Evolutionary conservation across 768 basidiomycete genomes (phyloP), one percentile per base, ranked within the genome.

Genomic region (Russula sp.): DNA sequence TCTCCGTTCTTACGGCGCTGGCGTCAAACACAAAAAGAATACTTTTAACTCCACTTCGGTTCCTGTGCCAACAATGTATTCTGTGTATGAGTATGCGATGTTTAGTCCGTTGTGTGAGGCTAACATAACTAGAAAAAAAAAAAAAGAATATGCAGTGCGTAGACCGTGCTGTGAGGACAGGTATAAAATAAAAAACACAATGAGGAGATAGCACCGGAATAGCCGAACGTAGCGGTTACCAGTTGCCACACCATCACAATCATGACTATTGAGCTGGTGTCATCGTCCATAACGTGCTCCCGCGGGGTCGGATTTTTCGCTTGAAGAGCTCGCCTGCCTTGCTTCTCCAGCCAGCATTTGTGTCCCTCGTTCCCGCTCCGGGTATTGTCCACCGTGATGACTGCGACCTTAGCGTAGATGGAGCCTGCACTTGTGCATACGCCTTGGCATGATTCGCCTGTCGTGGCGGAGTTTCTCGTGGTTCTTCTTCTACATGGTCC

Each of bases 401-500:
- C 34, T 59, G 57, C 4, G 62, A 34, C 6, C 47, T 41, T 10
- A 59, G 52, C 46, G 58, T 45, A 29, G 52, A 22, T 29, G 62
- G 58, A 2, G 57, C 57, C 5, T 63, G 61, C 25, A 49, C 62
- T 20, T 49, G 61, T n/a, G 46, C 62, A 29, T 49, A 59, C 25
- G 52, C 62, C 34, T 36, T 55, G 6, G 55, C 18, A 3, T 47
- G 34, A 35, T 35, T 51, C 22, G 51, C 52, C 8, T 16, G 59
- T 14, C 45, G 50, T 36, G 51, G 22, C 22, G 42, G 10, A 8
- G 36, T 14, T 41, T 55, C 57, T 43, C 52, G 57, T 3, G 51
- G 47, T 22, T 59, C 57, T 35, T 63, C 62, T 20, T 63, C 62
- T 11, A 54, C 48, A 25, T 60, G 59, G 14, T 61, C 54, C 60